These are phyloP conservation scores for Hanseniaspora meyeri DNA, from an alignment of 805 yeast species.

Conservation along the genomic window DNA sequence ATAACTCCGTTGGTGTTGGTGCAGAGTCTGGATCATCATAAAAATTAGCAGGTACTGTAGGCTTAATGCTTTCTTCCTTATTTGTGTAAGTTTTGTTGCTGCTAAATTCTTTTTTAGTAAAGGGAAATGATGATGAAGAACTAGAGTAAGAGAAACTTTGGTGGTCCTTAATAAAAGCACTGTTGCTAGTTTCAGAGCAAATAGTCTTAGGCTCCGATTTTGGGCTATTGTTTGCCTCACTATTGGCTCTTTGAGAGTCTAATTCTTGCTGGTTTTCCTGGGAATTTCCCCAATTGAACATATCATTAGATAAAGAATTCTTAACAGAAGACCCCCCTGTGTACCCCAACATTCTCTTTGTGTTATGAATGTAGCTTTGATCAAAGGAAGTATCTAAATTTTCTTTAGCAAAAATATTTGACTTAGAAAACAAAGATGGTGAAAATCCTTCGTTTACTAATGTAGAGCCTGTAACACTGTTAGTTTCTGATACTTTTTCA, in stretches of 20 bases:
- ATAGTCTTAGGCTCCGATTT: not conserved
- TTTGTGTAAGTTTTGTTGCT: not conserved
- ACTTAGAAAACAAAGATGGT: not conserved
- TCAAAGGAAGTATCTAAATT: not conserved
- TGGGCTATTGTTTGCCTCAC: not conserved
- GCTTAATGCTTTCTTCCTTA: not conserved
- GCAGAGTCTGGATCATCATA: not conserved
- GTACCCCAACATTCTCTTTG: not conserved
- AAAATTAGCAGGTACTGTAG: not conserved
- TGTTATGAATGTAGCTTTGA: not conserved
- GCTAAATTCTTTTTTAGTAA: conserved; percentile 7
- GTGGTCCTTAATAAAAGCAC: not conserved
- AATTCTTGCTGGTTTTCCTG: not conserved
- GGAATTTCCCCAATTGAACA: not conserved
- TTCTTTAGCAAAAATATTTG: not conserved
- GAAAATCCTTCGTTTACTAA: not conserved
- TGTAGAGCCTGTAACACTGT: not conserved
- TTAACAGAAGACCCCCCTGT: no score
- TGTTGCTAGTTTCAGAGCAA: not conserved
- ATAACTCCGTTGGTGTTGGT: not conserved
- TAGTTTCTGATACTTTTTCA: not conserved
- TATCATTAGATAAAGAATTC: not conserved
- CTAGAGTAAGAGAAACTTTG: not conserved
- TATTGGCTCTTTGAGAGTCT: not conserved
- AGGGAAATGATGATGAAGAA: conserved; percentile 11